Base-by-base conservation (phyloP, 176 grass and related monocot species). In the Melocanna baccifera region DNA sequence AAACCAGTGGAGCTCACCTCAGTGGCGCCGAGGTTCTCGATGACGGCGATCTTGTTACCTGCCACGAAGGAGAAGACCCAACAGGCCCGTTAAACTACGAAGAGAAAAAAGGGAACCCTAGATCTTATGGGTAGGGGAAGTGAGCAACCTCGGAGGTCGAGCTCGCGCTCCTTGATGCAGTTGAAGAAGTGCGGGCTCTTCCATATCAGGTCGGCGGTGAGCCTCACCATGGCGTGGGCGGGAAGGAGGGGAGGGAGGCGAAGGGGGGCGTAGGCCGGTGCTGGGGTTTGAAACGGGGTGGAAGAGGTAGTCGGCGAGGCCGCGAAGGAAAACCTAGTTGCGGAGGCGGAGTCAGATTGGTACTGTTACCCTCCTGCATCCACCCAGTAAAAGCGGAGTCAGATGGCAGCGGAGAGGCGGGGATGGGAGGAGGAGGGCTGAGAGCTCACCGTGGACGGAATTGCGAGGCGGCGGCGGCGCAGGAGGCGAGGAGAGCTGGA, bases 141-240 rank as follows among this genome's bases (percentile, higher is more conserved):
- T 4, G 45, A 53, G 43, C 19, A 67, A 99, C 93, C 88, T 83
- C 93, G 86, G 85, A 99, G 90, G 67, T 99, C 90, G 63, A 99
- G 90, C 81, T 99, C 93, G 4, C 91, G 93, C 73, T 96, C 97
- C 87, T 96, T 96, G 80, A 96, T 81, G 78, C 87, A 90, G 81
- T 99, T 99, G 91, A 99, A 99, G 88, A 99, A 99, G 90, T 99
- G 97, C 13, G 86, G 93, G 86, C 97, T 99, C 88, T 99, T 99
- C 97, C 91, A 96, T 87, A 99, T 91, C 88, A 99, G 86, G 86
- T 99, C 88, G 62, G 91, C 93, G 73, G 88, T 94, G 72, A 96
- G 89, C 81, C 93, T 91, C 88, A 96, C 97, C 93, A 99, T 99
- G 57, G 82, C 80, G 55, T 0, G 3, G 9, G 25, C 20, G 20